Evolutionary conservation across 1,139 yeast genomes (phyloP), one percentile per base, ranked within the genome.

Genomic region (Tardiomyces digboiensis): DNA sequence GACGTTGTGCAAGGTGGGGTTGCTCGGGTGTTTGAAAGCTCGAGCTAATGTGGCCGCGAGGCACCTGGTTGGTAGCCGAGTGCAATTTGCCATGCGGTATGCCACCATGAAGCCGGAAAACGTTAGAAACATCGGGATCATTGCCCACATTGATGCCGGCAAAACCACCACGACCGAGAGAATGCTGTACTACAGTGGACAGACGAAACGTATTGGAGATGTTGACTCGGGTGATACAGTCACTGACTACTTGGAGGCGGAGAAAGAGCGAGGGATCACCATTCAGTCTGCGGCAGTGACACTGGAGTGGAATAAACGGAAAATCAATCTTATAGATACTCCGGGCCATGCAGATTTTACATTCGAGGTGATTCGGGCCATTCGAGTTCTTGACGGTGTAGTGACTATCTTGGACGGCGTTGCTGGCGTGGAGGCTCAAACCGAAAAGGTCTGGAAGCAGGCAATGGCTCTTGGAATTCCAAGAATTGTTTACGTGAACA

Each of bases 341-440:
- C 99, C 99, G 1, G 99, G 99, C 0, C 99, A 91, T 64, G 97
- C 97, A 0, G 99, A 91, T 62, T 91, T 91, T 60, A 85, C 95
- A 0, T 91, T 89, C 61, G 99, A 91, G 62, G 98, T 93, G 6
- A 85, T 80, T 2, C 68, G 97, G 46, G 82, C 97, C 0, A 72
- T 91, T 48, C 72, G 96, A 49, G 97, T 91, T 1, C 68, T 91
- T 16, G 98, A 91, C 64, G 97, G 97, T 1, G 94, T 89, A 0
- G 94, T 91, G 4, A 83, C 95, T 0, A 85, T 91, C 12, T 66
- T 91, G 44, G 99, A 91, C 65, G 95, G 86, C 0, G 97, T 91
- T 3, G 97, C 97, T 1, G 99, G 98, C 13, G 98, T 91, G 1
- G 98, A 91, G 58, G 94, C 98, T 0, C 97, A 93, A 60, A 91